phyloP scores from a whole-genome alignment of 108 stramenopile species.

The Stephanodiscus triporus region DNA sequence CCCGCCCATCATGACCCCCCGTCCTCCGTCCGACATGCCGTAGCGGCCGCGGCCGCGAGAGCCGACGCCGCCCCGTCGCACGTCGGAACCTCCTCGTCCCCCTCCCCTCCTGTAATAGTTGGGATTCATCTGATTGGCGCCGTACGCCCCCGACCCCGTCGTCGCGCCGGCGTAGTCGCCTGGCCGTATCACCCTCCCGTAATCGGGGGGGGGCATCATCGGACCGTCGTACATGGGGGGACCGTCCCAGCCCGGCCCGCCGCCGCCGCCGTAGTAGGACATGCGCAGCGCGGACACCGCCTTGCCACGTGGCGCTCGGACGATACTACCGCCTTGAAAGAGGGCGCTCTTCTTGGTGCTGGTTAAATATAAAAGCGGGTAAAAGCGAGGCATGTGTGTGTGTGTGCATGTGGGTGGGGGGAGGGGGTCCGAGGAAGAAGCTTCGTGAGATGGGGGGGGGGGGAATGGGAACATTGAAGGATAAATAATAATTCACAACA shows the following conservation, averaged over 20 bases:
- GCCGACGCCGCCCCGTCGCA: conserved; percentile 5
- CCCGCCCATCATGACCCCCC: conserved; percentile 10
- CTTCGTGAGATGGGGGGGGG: too few relatives aligned
- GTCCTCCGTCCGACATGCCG: neutral
- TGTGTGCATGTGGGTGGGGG: too few relatives aligned
- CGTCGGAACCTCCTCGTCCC: conserved; percentile 8
- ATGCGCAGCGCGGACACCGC: conserved; percentile 1
- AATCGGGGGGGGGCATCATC: conserved; percentile 17
- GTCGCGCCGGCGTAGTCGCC: conserved; percentile 6
- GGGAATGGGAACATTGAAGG: too few relatives aligned
- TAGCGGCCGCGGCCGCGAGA: conserved; percentile 1
- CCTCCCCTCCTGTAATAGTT: conserved; percentile 16
- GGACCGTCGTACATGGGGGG: conserved; percentile 18
- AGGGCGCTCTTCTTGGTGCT: conserved; percentile 11
- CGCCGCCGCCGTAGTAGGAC: conserved; percentile 18
- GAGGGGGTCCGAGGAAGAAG: too few relatives aligned
- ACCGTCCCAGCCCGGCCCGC: neutral
- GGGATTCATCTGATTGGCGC: conserved; percentile 21
- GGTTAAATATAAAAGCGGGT: neutral
- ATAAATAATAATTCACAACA: too few relatives aligned
- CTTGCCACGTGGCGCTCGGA: neutral
- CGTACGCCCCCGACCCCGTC: conserved; percentile 11
- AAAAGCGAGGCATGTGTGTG: too few relatives aligned
- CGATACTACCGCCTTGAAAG: neutral
- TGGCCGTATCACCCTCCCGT: conserved; percentile 15